These are phyloP conservation scores for Andalucia godoyi DNA, from an alignment of 78 protist species.

Conservation along the genomic window DNA sequence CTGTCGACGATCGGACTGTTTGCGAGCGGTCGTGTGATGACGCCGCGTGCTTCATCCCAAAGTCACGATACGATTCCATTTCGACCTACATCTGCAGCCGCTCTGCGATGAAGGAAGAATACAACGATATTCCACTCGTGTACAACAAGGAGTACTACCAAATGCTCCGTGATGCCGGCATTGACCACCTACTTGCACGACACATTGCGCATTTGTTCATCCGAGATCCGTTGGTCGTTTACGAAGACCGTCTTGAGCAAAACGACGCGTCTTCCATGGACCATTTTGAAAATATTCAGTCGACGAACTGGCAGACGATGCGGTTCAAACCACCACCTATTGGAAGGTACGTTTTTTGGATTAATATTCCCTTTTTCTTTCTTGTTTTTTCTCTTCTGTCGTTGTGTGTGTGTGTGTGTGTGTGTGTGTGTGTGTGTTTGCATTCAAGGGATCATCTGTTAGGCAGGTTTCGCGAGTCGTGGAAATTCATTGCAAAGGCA, in stretches of 20 bases:
- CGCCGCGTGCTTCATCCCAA: constrained; percentile 18
- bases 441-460: too few relatives aligned
- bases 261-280: constrained; percentile 32
- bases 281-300: constrained; percentile 83
- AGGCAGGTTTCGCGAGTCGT: too few relatives aligned
- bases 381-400: too few relatives aligned
- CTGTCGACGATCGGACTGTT: constrained; percentile 85
- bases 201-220: constrained; percentile 85
- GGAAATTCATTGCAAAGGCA: too few relatives aligned
- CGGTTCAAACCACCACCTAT: constrained; percentile 96
- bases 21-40: neutral
- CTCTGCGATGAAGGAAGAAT: neutral
- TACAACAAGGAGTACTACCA: constrained; percentile 23
- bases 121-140: constrained; percentile 45
- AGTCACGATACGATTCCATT: constrained; percentile 77
- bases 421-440: too few relatives aligned
- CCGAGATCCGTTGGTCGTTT: constrained; percentile 93
- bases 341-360: too few relatives aligned
- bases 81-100: constrained; percentile 25
- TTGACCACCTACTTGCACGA: constrained; percentile 59
- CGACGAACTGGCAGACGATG: constrained; percentile 94
- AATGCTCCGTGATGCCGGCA: constrained; percentile 29
- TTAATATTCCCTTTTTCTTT: too few relatives aligned
- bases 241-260: constrained; percentile 38
- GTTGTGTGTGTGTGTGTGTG: too few relatives aligned